phyloP scores from a whole-genome alignment of 192 early-diverging fungal species.

The Backusella mclennaniae region DNA sequence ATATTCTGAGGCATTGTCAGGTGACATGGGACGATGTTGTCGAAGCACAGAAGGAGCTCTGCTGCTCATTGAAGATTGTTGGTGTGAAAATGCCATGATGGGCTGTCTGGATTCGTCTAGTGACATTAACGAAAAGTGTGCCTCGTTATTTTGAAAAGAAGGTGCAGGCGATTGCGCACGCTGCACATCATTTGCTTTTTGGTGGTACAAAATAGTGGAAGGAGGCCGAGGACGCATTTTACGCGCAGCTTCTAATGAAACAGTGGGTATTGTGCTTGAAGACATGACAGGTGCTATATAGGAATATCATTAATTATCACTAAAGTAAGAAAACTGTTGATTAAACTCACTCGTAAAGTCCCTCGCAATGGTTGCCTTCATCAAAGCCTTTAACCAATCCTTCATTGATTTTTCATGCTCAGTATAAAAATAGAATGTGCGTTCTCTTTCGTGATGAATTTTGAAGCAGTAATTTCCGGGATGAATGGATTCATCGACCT shows the following conservation, averaged over 20 bases:
- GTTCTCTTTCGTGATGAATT: slow-evolving; percentile 51
- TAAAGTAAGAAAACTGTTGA: neutral
- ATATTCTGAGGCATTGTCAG: neutral
- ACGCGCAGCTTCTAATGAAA: slow-evolving; percentile 51
- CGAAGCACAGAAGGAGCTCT: slow-evolving; percentile 9
- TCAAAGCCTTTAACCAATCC: slow-evolving; percentile 57
- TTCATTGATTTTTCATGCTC: slow-evolving; percentile 49
- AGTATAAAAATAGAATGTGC: slow-evolving; percentile 55
- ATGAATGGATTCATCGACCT: slow-evolving; percentile 53
- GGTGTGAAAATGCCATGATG: slow-evolving; percentile 49
- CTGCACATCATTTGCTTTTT: slow-evolving; percentile 39
- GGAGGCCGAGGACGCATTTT: slow-evolving; percentile 43
- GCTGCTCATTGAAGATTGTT: slow-evolving; percentile 45
- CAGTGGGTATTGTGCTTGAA: slow-evolving; percentile 55
- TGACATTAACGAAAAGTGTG: slow-evolving; percentile 9
- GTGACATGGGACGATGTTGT: neutral
- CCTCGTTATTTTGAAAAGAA: slow-evolving; percentile 15
- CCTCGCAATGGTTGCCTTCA: slow-evolving; percentile 60
- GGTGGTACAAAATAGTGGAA: slow-evolving; percentile 10
- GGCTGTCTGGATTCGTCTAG: neutral
- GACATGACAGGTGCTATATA: slow-evolving; percentile 55
- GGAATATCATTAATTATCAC: slow-evolving; percentile 4
- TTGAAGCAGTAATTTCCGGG: slow-evolving; percentile 63
- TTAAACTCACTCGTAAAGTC: slow-evolving; percentile 34
- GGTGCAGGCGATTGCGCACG: slow-evolving; percentile 41